Conservation (phyloP, 2,329 filamentous ascomycete species). For the Truncatella angustata region DNA sequence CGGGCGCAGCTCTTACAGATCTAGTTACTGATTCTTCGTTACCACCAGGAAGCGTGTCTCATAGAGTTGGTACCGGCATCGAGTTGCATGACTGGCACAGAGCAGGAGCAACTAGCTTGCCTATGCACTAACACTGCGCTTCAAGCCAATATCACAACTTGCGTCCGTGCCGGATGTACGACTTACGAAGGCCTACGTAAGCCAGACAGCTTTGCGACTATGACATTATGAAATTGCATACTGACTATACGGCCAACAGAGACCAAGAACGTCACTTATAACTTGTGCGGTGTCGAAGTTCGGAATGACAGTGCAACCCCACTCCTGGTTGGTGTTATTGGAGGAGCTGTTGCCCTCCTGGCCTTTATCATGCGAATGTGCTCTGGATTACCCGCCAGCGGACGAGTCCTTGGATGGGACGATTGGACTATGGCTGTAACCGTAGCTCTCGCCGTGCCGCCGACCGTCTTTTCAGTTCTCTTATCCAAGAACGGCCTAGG, state of each 20-base stretch:
- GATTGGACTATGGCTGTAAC: slow-evolving; percentile 14
- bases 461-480: slow-evolving; percentile 14
- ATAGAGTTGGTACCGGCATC: slow-evolving; percentile 3
- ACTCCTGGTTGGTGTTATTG: slow-evolving; percentile 14
- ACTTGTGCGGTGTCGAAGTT: slow-evolving; percentile 11
- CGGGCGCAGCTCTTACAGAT: neutral
- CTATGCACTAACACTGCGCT: slow-evolving; percentile 10
- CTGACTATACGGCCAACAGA: too few species aligned
- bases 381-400: slow-evolving; percentile 8
- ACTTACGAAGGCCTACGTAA: slow-evolving; percentile 14
- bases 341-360: slow-evolving; percentile 13
- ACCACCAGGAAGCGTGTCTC: neutral
- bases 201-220: too few species aligned
- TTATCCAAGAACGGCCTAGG: slow-evolving; percentile 16
- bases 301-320: slow-evolving; percentile 12
- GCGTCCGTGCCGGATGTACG: slow-evolving; percentile 10
- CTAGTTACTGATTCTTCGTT: neutral
- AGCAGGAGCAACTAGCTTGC: neutral
- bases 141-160: slow-evolving; percentile 9
- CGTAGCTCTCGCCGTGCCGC: slow-evolving; percentile 12
- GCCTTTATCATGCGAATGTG: slow-evolving; percentile 13
- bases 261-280: slow-evolving; percentile 14
- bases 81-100: neutral
- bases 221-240: too few species aligned
- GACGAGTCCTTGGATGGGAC: slow-evolving; percentile 14